Base-by-base conservation (phyloP, 2,329 filamentous ascomycete genomes). In the Chaetothyriales sp. region DNA sequence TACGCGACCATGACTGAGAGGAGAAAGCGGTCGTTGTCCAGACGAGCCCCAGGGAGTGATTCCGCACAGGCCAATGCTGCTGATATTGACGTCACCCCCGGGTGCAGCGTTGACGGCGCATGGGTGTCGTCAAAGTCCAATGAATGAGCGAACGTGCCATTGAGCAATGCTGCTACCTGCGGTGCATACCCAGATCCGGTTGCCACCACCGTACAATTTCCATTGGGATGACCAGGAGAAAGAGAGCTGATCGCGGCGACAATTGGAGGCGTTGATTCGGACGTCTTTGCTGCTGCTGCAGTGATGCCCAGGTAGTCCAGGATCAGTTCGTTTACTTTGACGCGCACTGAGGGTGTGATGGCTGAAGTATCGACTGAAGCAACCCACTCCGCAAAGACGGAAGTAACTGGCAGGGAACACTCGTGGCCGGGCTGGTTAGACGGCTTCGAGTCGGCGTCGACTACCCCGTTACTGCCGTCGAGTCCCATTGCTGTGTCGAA, bases 111-210 rank as follows among this genome's bases (percentile, higher is more conserved):
- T 1, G 67, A 69, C 2, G 62, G 57, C 2, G 69, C 69, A 52
- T 70, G 68, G 2, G 70, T 73, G 56, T 73, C 70, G 57, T 73
- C 70, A 56, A 72, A 72, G 56, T 73, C 70, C 48, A 71, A 62
- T 2, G 66, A 68, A 58, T 73, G 71, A 7, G 66, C 67, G 37
- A 72, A 65, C 1, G 69, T 63, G 4, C 67, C 69, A 50, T 73
- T 73, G 19, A 73, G 55, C 9, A 73, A 60, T 1, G 64, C 67
- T 1, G 70, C 70, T 47, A 68, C 69, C 19, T 69, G 69, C 1
- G 65, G 65, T 10, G 58, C 53, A 43, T 47, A 60, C 2, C 43
- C 46, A 44, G 53, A 53, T 18, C 59, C 59, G n/a, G 53, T 54
- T n/a, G 58, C 57, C 20, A 60, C 29, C 1, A 60, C 58, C 4